A percentile compares a stretch with the other conserved stretches of the same genome.
Conservation (phyloP, 2,329 filamentous ascomycete genomes). For the Arthrobotrys musiformis region DNA sequence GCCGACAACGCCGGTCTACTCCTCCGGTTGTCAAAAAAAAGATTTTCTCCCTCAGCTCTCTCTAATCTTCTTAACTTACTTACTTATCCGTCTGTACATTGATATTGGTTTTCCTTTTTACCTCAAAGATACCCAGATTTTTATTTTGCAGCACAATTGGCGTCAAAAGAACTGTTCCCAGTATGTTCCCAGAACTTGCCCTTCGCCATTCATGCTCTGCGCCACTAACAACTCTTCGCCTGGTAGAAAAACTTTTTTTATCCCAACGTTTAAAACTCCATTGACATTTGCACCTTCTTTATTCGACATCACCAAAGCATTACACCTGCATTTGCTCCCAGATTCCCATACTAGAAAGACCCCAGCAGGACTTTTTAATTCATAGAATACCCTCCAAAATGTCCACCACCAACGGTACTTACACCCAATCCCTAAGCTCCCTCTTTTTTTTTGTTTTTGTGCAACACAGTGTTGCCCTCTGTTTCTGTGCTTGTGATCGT, state of each 20-base stretch:
- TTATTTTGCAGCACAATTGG: slow-evolving; percentile 47
- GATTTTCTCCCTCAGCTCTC: slow-evolving; percentile 18
- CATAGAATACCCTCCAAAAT: slow-evolving; percentile 44
- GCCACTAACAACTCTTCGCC: slow-evolving; percentile 32
- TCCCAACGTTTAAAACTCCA: slow-evolving; percentile 22
- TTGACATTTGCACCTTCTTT: slow-evolving; percentile 54
- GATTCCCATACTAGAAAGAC: slow-evolving; percentile 27
- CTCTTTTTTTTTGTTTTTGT: neutral
- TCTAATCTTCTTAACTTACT: no score
- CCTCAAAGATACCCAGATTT: slow-evolving; percentile 51
- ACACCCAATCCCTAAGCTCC: neutral
- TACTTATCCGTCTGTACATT: slow-evolving; percentile 1
- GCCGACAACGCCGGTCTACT: slow-evolving; percentile 36
- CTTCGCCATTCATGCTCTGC: neutral
- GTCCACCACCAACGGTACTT: slow-evolving; percentile 47
- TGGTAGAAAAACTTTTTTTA: slow-evolving; percentile 48
- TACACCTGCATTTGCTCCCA: slow-evolving; percentile 24
- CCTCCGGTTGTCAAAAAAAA: slow-evolving; percentile 44
- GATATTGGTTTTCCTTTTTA: slow-evolving; percentile 8
- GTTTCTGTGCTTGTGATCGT: neutral
- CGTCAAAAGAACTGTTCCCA: slow-evolving; percentile 39
- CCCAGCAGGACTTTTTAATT: slow-evolving; percentile 28
- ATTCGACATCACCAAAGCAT: slow-evolving; percentile 32
- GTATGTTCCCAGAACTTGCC: slow-evolving; percentile 15
- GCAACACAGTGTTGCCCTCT: slow-evolving; percentile 3